Base-by-base conservation (phyloP, 1,284 basidiomycete species). In the Omphalotus olearius region DNA sequence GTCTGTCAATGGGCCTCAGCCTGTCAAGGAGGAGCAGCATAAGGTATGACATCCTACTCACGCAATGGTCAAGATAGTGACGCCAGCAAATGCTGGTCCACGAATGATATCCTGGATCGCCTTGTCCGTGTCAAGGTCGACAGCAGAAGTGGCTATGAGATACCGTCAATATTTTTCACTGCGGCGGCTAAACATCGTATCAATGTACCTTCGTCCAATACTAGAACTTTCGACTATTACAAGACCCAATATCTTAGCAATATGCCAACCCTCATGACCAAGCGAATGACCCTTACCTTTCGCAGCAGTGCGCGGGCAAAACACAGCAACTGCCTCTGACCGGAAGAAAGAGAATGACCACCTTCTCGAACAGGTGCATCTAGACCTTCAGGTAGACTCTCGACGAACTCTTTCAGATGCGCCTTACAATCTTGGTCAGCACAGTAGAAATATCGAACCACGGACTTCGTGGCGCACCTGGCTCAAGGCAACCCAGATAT, bases 101-200 rank as follows among this genome's bases (percentile, higher is more conserved):
- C 81, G 76, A 42, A 93, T 89, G 56, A 91, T 90, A 6, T 82
- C 80, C 70, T 93, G 91, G 55, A 93, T 86, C 18, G 87, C 85
- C 47, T 80, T 79, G 67, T 97, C 93, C 2, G 93, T 97, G 64
- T 95, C 91, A 36, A 96, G 73, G 64, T 96, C 93, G 50, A 97
- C 91, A 13, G 88, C 87, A 18, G 84, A 88, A 9, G 87, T 90
- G 1, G 86, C 88, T 85, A 60, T 28, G 51, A 20, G 35, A 45
- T 11, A 41, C 28, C 3, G 30, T 5, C 39, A 37, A 35, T 30
- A 54, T 43, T 43, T 47, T 52, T 52, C 23, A 17, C 43, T 20
- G 52, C 40, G 20, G 38, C 35, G 26, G 26, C n/a, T 40, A 48
- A 43, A 46, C 18, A 46, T 9, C 1, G 36, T 25, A 35, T 7